Evolutionary conservation across 1,284 basidiomycete species (phyloP).

Genomic region (Boletus coffeatus): DNA sequence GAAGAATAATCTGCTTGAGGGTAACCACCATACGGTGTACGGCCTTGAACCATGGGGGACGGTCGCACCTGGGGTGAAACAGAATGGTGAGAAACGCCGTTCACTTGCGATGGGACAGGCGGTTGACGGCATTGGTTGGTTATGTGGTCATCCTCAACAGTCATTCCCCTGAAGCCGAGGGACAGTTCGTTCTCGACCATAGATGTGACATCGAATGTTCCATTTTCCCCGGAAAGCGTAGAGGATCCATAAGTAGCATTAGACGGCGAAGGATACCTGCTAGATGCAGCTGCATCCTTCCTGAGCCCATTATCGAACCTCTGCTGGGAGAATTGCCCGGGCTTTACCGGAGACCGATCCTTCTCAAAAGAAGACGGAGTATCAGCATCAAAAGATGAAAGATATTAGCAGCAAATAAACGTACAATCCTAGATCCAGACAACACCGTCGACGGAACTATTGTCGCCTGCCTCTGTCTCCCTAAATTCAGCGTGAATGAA

Average conservation of each 20-base stretch:
- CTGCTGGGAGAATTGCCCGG: slow-evolving; percentile 49
- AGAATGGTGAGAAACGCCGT: slow-evolving; percentile 21
- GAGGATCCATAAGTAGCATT: slow-evolving; percentile 35
- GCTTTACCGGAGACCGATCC: slow-evolving; percentile 43
- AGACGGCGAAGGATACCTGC: slow-evolving; percentile 44
- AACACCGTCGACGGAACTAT: slow-evolving; percentile 35
- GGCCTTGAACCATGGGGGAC: slow-evolving; percentile 39
- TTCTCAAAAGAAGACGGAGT: slow-evolving; percentile 35
- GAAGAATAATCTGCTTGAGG: slow-evolving; percentile 50
- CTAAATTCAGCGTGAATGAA: slow-evolving; percentile 38
- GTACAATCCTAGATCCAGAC: slow-evolving; percentile 39
- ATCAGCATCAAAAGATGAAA: slow-evolving; percentile 12
- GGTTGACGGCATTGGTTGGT: slow-evolving; percentile 30
- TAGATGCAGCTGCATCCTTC: slow-evolving; percentile 36
- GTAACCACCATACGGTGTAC: slow-evolving; percentile 46
- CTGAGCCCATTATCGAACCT: slow-evolving; percentile 43
- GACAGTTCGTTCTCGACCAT: slow-evolving; percentile 50
- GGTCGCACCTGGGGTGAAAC: slow-evolving; percentile 33
- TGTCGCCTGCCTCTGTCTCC: slow-evolving; percentile 47
- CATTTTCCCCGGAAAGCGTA: slow-evolving; percentile 31
- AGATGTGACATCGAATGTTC: slow-evolving; percentile 41
- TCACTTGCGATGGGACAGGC: slow-evolving; percentile 20
- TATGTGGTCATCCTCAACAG: slow-evolving; percentile 56
- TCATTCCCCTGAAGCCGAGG: slow-evolving; percentile 58
- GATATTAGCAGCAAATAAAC: slow-evolving; percentile 20